Conservation (phyloP, 164 flowering plant genomes). For the Platanus orientalis region DNA sequence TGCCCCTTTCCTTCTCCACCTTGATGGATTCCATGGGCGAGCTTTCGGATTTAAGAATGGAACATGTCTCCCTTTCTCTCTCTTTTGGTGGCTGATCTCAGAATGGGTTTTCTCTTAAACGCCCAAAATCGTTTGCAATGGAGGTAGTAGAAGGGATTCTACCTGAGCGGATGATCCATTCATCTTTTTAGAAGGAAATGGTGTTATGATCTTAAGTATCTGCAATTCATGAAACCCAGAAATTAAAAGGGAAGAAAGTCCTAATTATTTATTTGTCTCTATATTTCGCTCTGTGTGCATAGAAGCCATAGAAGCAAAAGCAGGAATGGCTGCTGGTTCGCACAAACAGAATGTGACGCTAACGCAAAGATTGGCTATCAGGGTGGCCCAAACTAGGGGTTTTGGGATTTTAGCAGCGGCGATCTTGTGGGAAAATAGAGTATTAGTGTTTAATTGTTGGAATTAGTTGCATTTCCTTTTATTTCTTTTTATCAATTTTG, state of each 20-base stretch:
- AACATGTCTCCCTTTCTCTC: too few relatives aligned
- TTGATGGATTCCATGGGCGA: too few relatives aligned
- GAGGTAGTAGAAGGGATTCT: too few relatives aligned
- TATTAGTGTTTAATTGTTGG: background rate
- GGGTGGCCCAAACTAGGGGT: background rate
- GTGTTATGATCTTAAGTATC: background rate
- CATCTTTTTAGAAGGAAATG: background rate
- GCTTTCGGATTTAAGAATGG: too few relatives aligned
- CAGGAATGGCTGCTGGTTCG: constrained; percentile 91
- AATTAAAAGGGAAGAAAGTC: background rate
- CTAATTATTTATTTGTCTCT: background rate
- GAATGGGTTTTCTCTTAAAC: too few relatives aligned
- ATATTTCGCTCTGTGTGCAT: background rate
- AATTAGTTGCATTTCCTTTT: background rate
- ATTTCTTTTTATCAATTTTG: background rate
- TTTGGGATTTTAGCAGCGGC: constrained; percentile 6
- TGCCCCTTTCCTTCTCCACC: too few relatives aligned
- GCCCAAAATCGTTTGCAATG: too few relatives aligned
- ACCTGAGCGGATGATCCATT: constrained; percentile 1
- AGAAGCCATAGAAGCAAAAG: constrained; percentile 64
- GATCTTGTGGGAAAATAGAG: background rate
- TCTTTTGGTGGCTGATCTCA: too few relatives aligned
- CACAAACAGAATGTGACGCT: constrained; percentile 63
- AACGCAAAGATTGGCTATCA: background rate
- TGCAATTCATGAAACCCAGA: background rate